phyloP scores from a whole-genome alignment of 1,284 basidiomycete species.

The Rhodotorula mucilaginosa region DNA sequence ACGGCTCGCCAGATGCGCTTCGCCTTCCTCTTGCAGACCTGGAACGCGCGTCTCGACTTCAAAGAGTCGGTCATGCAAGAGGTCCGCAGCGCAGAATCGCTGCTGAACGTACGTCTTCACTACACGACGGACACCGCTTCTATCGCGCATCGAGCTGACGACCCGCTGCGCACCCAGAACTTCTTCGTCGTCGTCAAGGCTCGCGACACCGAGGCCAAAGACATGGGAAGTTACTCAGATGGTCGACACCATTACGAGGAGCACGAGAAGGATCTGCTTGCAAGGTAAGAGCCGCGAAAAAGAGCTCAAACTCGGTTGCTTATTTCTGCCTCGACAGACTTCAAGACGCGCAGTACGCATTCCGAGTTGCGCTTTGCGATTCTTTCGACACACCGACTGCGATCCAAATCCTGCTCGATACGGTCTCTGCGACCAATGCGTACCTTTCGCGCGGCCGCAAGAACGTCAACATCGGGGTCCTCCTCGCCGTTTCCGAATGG shows the following conservation, averaged over 20 bases:
- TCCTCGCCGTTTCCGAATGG: slow-evolving; percentile 78
- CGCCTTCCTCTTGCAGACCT: slow-evolving; percentile 85
- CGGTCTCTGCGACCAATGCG: slow-evolving; percentile 83
- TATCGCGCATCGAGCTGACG: background rate
- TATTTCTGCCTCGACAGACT: slow-evolving; percentile 55
- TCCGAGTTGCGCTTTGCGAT: slow-evolving; percentile 90
- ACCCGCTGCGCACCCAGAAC: slow-evolving; percentile 62
- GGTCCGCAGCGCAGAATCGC: slow-evolving; percentile 79
- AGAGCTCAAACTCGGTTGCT: too few relatives aligned
- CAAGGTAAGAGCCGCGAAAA: slow-evolving; percentile 38
- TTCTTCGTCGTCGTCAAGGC: slow-evolving; percentile 90
- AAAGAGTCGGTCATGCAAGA: slow-evolving; percentile 82
- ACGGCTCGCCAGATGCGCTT: slow-evolving; percentile 88
- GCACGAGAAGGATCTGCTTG: slow-evolving; percentile 50
- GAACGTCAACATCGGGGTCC: slow-evolving; percentile 62
- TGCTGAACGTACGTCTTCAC: slow-evolving; percentile 70
- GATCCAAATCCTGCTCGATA: slow-evolving; percentile 70
- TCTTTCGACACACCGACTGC: slow-evolving; percentile 95
- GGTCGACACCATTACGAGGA: slow-evolving; percentile 55
- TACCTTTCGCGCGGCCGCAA: slow-evolving; percentile 61
- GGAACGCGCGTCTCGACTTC: slow-evolving; percentile 93
- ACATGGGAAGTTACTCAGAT: slow-evolving; percentile 47
- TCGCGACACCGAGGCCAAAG: slow-evolving; percentile 55
- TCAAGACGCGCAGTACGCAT: slow-evolving; percentile 69
- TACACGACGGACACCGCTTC: too few relatives aligned